Evolutionary conservation across 768 basidiomycete genomes (phyloP), one percentile per base, ranked within the genome.

Genomic region (Chalciporus piperatus): DNA sequence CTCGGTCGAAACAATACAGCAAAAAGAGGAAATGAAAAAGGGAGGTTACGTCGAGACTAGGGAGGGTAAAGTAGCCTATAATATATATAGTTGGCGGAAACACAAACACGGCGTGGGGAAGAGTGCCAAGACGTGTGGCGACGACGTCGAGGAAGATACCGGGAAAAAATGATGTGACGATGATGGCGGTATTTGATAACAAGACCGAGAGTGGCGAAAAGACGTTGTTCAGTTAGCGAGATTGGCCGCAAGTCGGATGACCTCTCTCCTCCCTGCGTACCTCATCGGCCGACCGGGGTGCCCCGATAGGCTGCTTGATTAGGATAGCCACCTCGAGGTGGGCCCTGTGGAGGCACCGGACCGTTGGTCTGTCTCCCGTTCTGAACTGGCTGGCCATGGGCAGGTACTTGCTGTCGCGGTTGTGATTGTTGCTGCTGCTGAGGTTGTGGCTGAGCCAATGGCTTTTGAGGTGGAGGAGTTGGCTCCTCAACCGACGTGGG

Each of bases 401-500:
- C 47, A 10, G 56, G 42, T 20, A 57, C 52, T 51, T 67, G 65
- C 54, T 67, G 70, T 43, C 62, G 67, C 47, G 38, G 39, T 35
- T 70, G 70, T 32, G 52, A n/a, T 46, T 62, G 59, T 4, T 45
- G 44, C 11, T 56, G 62, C n/a, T 53, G 57, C 35, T 62, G 55
- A 41, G 62, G 60, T 51, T 69, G 67, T 40, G 66, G 65, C 45
- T 67, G 69, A 58, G 61, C 60, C 43, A 62, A 59, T 16, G 66
- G 58, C 35, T 70, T 72, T 51, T 75, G 73, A 51, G 77, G 78
- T 43, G 77, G 75, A 11, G 74, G 78, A 40, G 77, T 74, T 1
- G 74, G 65, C 45, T 79, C 76, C 37, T 74, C 71, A 7, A 56
- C 45, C 1, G 74, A 68, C 46, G 76, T 73, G 1, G 94, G 96